Evolutionary conservation across 2,329 filamentous ascomycete genomes (phyloP), one percentile per base, ranked within the genome.

Genomic region (Elsinoe arachidis): DNA sequence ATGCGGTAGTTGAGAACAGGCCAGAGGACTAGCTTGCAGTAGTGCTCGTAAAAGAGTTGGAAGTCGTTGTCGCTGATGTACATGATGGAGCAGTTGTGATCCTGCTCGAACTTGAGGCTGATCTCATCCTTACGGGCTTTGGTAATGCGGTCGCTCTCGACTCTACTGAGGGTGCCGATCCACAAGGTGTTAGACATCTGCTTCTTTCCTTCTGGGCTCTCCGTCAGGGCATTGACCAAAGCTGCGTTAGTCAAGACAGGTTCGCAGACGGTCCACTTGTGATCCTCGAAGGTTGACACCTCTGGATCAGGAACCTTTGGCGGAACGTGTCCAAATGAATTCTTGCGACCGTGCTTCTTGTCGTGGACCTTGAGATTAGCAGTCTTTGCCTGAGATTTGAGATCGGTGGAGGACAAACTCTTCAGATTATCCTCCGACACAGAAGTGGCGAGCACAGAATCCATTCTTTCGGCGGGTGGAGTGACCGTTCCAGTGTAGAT

Each of bases 1-100:
- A 97, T 95, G 72, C 96, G 91, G 71, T 97, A 97, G 73, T 97
- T 91, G 72, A 97, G 95, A 60, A 96, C 91, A 1, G 92, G 92
- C 92, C 92, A 97, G 5, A 97, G 78, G 57, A 97, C 96, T 68
- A 92, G 90, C 76, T 97, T 97, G 84, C 91, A 96, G 70, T 93
- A 97, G 72, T 96, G 91, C 11, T 86, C 83, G 68, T 97, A 97
- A 73, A 96, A 91, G 1, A 91, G 90, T 66, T 96, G 87, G 68
- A 96, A 90, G 71, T 97, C 91, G 68, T 87, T 90, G 73, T 97
- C 92, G 60, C 84, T 87, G 70, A 88, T 87, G 70, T 87, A 95
- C 34, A 96, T 90, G 2, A 87, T 84, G 63, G 95, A 72, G 65
- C 89, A 90, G 64, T 93, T 84, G 69, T 88, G 85, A 67, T 96